Base-by-base conservation (phyloP, 306 rosid genomes). In the Pterocarpus santalinus region DNA sequence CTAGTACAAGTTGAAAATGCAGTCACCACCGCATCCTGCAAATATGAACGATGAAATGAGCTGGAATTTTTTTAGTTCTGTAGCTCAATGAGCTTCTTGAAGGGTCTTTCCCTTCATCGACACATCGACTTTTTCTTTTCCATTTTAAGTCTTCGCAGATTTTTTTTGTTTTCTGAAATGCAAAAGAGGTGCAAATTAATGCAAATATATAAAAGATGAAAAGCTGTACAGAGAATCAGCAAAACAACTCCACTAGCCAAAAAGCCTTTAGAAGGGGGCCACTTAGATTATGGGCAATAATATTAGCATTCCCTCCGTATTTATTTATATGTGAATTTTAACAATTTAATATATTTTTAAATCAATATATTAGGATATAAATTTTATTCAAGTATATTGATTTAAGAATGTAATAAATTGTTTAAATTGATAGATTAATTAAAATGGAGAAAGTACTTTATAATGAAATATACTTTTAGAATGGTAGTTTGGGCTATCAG, bases 1-100 rank as follows among this genome's bases (percentile, higher is more conserved):
- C 76, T 80, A 65, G 15, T 47, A 47, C 89, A 83, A 51, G 79
- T 85, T 77, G 90, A 71, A 80, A 89, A 65, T 0, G 84, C 83
- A 83, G 55, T 78, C 80, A 80, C 73, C n/a, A 51, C 17, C n/a
- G 76, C 75, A 52, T 87, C 96, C 97, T 90, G 94, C 80, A 81
- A 30, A 51, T 64, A 69, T 66, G 4, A 55, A 68, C 34, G 43
- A 22, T 22, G 28, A 22, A 22, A 22, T 22, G 28, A 34, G 36
- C 8, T 38, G 6, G 16, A 35, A 38, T 0, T 57, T 56, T 53
- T 73, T 16, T 16, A 39, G 36, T 56, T 38, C 56, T 34, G 38
- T 56, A 15, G 5, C 14, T 73, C 22, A 41, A 11, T 11, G 49
- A 15, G 34, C 14, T 68, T 60, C 36, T 61, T 22, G 2, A 66